These are phyloP conservation scores for Picea abies DNA, from an alignment of 83 land plant genomes.

Conservation along the genomic window DNA sequence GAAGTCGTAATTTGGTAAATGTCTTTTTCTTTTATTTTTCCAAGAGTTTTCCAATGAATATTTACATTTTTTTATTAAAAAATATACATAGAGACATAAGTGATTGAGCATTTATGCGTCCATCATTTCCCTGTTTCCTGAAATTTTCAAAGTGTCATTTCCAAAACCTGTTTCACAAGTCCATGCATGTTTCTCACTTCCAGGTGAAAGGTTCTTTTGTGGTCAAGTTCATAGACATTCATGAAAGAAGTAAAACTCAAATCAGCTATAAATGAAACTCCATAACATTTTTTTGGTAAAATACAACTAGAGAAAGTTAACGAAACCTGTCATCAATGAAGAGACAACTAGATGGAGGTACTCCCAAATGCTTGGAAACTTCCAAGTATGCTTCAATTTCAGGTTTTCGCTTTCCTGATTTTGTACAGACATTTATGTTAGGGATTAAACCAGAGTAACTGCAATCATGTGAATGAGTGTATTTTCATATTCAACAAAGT, in stretches of 20 bases:
- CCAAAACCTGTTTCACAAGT: neutral
- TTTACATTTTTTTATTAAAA: too few relatives aligned
- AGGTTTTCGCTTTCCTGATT: slow-evolving; percentile 92
- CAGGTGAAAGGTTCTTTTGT: neutral
- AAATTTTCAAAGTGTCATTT: neutral
- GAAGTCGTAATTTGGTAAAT: too few relatives aligned
- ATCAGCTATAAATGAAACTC: neutral
- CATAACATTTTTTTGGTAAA: neutral
- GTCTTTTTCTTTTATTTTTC: too few relatives aligned
- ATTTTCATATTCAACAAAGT: neutral
- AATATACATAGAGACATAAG: neutral
- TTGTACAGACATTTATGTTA: neutral
- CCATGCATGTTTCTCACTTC: neutral
- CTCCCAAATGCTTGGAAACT: slow-evolving; percentile 53
- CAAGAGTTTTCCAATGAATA: too few relatives aligned
- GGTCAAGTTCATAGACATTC: neutral
- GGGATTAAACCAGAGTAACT: neutral
- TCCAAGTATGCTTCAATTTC: slow-evolving; percentile 63
- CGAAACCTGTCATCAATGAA: slow-evolving; percentile 92
- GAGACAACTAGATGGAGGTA: slow-evolving; percentile 69
- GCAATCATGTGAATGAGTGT: neutral
- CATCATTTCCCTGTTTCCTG: neutral
- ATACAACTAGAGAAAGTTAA: neutral
- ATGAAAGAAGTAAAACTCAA: too few relatives aligned
- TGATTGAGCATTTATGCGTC: neutral